Evolutionary conservation across 1,284 basidiomycete genomes (phyloP), one percentile per base, ranked within the genome.

Genomic region (Boletus hoseneyae): DNA sequence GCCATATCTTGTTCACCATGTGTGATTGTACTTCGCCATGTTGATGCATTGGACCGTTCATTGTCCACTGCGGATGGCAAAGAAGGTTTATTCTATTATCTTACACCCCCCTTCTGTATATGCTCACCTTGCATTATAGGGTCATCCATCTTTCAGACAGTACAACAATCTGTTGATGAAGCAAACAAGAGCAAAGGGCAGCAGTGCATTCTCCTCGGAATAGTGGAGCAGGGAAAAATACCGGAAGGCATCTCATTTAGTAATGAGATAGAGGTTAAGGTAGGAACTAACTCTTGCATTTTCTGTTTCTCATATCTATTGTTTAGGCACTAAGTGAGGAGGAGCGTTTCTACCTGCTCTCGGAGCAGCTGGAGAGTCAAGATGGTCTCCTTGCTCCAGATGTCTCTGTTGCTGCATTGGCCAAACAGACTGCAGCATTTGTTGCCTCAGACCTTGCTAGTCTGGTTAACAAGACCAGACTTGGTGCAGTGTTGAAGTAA

Each of bases 401-500:
- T 69, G 86, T 97, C 1, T 87, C 87, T 11, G 57, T 95, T 23
- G 69, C 73, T 40, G 69, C 73, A 13, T 65, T 99, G 5, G 93
- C 97, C 3, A 82, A 83, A 4, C 92, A 97, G 66, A 97, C 95
- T 3, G 97, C 97, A 8, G 94, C 94, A 2, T 75, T 99, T 10
- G 83, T 94, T 33, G 90, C 93, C 1, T 81, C 77, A 11, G 96
- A 99, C 68, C 76, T 99, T 5, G 76, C 75, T 11, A 80, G 89
- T 56, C 75, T 99, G 1, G 79, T 91, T 1, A 67, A 67, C 27
- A 79, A 84, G 32, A 83, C 93, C 0, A 74, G 77, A 46, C 71
- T 81, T 23, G 74, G 76, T 36, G 80, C 90, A 1, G 63, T 90
- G 3, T 73, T 79, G 43, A 78, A 88, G 66, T 67, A 19, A 47